Evolutionary conservation across 768 basidiomycete species (phyloP), one percentile per base, ranked within the genome.

Genomic region (Austroboletus festivus): DNA sequence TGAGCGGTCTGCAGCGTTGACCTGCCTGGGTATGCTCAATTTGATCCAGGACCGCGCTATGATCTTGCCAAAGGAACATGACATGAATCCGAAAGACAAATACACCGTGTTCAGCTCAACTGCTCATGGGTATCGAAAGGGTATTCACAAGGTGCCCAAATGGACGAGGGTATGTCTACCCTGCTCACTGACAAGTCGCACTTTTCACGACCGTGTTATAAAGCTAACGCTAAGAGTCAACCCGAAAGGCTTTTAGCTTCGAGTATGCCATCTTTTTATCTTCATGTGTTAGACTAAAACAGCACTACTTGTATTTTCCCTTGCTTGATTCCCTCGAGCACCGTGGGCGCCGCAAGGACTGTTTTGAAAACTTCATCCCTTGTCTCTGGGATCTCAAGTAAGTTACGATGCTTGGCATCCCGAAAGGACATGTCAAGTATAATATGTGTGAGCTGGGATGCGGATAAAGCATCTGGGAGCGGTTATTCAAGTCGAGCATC

Each of bases 131-230:
- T 99, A 95, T 68, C 75, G 95, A 38, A 97, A 97, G 61, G 89
- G 91, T 21, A 92, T 96, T 42, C 94, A 98, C 72, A 94, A 94
- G 62, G 89, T 95, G 22, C 94, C 94, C n/a, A 95, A 96, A 63
- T 97, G 86, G 82, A 96, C 94, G 42, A 78, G 91, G 69, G 93
- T 94, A 56, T 51, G 86, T 72, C 22, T n/a, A n/a, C 26, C 5
- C 21, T 30, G 38, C 47, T 26, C 28, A 10, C 12, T 39, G 41
- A 22, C 18, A 18, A 35, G 44, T 43, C 4, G 28, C 38, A 15
- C 23, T 34, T 38, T 40, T 56, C 38, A 53, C 39, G 53, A 18
- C 54, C 50, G 24, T 38, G 23, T 23, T 47, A 41, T 49, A 20
- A 61, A 93, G 94, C 65, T 93, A 52, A 93, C 94, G 26, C 75